Percentiles rank a stretch among this genome's conserved stretches.
These are phyloP conservation scores for Solanum etuberosum DNA, from an alignment of 257 asterid genomes.

Conservation along the genomic window DNA sequence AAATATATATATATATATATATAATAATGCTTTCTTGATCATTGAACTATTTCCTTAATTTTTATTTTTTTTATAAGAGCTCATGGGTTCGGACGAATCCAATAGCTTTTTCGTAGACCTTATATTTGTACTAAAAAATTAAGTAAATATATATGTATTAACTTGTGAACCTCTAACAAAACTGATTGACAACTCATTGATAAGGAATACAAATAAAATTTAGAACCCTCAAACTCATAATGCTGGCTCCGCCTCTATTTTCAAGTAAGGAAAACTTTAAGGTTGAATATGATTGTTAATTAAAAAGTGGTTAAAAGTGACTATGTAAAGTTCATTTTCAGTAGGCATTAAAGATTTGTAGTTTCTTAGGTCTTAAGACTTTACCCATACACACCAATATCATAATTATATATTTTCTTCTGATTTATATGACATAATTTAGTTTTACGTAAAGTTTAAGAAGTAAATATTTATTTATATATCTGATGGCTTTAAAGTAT, in stretches of 20 bases:
- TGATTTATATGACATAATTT: not conserved
- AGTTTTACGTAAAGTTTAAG: rapidly evolving
- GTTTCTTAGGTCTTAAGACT: not conserved
- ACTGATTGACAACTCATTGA: too few relatives aligned
- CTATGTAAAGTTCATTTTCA: not conserved
- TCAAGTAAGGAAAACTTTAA: not conserved
- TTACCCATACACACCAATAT: not conserved
- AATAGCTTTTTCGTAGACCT: too few relatives aligned
- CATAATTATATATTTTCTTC: not conserved
- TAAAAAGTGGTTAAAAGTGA: not conserved
- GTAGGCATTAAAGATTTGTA: not conserved
- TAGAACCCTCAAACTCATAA: too few relatives aligned
- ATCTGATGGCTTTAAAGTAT: not conserved
- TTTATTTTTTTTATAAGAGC: not conserved
- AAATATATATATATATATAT: too few relatives aligned
- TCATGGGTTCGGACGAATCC: too few relatives aligned
- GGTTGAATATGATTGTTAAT: not conserved
- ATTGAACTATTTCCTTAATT: not conserved
- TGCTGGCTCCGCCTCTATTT: too few relatives aligned
- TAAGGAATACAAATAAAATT: too few relatives aligned
- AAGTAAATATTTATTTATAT: not conserved
- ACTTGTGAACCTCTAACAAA: too few relatives aligned
- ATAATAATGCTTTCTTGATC: not conserved
- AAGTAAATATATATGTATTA: too few relatives aligned
- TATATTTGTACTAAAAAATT: too few relatives aligned